Percentiles rank a stretch among this genome's conserved stretches.
phyloP scores from a whole-genome alignment of 176 grass and related monocot species.

The Dendrocalamus sinicus region DNA sequence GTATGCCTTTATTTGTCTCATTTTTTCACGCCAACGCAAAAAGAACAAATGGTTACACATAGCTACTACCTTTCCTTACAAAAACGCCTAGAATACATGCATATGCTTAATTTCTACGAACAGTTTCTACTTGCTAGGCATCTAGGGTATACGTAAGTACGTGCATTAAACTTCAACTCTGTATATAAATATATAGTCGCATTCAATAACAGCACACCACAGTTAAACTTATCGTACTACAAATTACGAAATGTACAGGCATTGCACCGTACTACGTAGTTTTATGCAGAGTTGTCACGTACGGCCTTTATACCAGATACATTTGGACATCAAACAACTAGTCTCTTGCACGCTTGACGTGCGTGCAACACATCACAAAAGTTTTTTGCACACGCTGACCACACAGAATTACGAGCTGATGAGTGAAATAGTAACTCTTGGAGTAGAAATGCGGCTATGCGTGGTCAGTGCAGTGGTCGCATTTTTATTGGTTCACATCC shows the following conservation, averaged over 20 bases:
- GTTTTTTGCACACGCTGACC: slow-evolving; percentile 11
- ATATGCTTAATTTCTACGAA: not conserved
- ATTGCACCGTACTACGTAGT: not conserved
- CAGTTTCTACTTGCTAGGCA: not conserved
- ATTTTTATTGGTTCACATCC: slow-evolving; percentile 36
- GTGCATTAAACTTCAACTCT: not conserved
- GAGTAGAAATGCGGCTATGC: not conserved
- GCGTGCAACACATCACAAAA: slow-evolving; percentile 28
- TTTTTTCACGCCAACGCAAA: not conserved
- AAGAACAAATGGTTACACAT: not conserved
- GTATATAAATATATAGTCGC: not conserved
- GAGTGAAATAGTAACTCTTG: not conserved
- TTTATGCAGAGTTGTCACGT: not conserved
- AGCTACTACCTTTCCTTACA: not conserved
- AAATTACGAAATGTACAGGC: slow-evolving; percentile 10
- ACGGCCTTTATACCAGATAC: slow-evolving; percentile 7
- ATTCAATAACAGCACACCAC: not conserved
- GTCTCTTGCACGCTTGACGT: slow-evolving; percentile 15
- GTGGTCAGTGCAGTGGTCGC: not conserved
- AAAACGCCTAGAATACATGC: not conserved
- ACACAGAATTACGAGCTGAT: not conserved
- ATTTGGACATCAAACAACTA: not conserved
- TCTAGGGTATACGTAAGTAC: not conserved
- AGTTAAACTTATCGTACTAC: not conserved
- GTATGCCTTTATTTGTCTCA: not conserved